These are phyloP conservation scores for Dothistroma septosporum DNA, from an alignment of 2,329 filamentous ascomycete species.

Conservation along the genomic window DNA sequence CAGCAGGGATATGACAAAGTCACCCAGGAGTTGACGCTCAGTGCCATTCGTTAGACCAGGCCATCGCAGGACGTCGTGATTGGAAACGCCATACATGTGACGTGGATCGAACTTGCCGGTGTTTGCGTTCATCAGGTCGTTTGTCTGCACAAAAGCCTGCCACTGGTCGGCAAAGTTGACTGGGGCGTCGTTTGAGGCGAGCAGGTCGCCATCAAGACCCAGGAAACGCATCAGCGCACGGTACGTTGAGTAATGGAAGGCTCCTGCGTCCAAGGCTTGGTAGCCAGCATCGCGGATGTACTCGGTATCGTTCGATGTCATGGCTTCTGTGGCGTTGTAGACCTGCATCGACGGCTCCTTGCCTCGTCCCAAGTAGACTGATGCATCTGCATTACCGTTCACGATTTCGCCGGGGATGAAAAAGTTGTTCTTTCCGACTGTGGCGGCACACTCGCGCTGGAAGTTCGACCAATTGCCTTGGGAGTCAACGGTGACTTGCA, in stretches of 20 bases:
- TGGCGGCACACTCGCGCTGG: conserved; percentile 54
- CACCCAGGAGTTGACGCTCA: conserved; percentile 54
- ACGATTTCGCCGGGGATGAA: conserved; percentile 62
- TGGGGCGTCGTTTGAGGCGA: conserved; percentile 52
- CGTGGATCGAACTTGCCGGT: conserved; percentile 60
- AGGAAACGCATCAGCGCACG: conserved; percentile 59
- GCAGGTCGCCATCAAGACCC: conserved; percentile 55
- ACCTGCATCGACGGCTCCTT: conserved; percentile 54
- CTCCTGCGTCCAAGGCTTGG: conserved; percentile 55
- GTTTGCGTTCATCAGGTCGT: conserved; percentile 58
- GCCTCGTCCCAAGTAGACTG: conserved; percentile 60
- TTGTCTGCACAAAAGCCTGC: conserved; percentile 55
- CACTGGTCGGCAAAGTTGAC: conserved; percentile 53
- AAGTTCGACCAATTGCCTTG: conserved; percentile 55
- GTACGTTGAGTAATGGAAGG: conserved; percentile 63
- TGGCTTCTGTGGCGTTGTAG: conserved; percentile 45
- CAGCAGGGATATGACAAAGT: conserved; percentile 57
- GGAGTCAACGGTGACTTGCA: conserved; percentile 60
- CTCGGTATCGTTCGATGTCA: conserved; percentile 46
- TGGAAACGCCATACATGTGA: conserved; percentile 61
- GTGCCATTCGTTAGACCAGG: conserved; percentile 56
- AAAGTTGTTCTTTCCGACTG: conserved; percentile 60
- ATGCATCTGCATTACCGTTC: conserved; percentile 57
- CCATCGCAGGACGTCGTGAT: conserved; percentile 65
- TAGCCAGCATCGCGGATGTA: conserved; percentile 53